phyloP scores from a whole-genome alignment of 345 rosid genomes.

The Brassica incana region DNA sequence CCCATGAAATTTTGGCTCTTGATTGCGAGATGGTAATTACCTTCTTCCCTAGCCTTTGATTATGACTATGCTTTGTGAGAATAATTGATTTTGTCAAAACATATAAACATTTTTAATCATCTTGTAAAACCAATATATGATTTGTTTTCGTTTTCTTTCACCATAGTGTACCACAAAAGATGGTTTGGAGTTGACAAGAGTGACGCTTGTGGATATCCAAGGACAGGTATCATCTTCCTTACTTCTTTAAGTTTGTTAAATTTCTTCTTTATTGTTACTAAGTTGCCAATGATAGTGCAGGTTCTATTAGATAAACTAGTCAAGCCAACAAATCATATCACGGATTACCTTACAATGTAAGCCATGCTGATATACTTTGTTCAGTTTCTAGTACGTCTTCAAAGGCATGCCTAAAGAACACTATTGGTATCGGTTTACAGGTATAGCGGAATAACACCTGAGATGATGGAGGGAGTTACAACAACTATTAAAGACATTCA shows the following conservation, averaged over 20 bases:
- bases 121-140: not conserved
- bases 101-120: not conserved
- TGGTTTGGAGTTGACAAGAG: conserved; percentile 91
- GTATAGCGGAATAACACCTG: conserved; percentile 86
- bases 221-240: conserved; percentile 63
- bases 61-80: not conserved
- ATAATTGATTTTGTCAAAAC: not conserved
- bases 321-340: conserved; percentile 70
- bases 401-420: not conserved
- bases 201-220: conserved; percentile 73
- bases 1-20: conserved; percentile 69
- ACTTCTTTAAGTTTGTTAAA: not conserved
- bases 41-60: conserved; percentile 4
- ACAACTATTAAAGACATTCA: conserved; percentile 84
- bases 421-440: conserved; percentile 46
- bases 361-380: conserved; percentile 8
- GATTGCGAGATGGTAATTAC: conserved; percentile 92
- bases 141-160: conserved; percentile 10
- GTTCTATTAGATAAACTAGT: conserved; percentile 88
- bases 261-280: not conserved
- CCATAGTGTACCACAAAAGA: conserved; percentile 73
- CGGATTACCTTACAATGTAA: conserved; percentile 91
- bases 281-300: conserved; percentile 42
- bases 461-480: conserved; percentile 76
- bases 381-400: not conserved